Evolutionary conservation across 1,284 basidiomycete species (phyloP).

Genomic region (Moesziomyces sp.): DNA sequence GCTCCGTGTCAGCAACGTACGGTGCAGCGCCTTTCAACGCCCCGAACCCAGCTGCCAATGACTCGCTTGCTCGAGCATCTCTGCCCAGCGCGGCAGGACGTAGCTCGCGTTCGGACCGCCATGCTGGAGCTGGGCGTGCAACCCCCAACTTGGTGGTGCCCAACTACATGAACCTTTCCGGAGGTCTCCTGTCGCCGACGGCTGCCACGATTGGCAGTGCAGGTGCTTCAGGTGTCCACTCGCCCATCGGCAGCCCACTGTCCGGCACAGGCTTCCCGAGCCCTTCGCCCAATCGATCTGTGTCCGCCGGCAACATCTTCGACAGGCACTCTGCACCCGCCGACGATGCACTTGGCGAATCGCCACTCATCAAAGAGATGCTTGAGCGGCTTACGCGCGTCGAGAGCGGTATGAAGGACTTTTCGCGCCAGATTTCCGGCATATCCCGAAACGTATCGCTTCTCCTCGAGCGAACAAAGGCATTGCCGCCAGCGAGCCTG

Average conservation of each 20-base stretch:
- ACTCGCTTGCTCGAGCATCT: constrained; percentile 7
- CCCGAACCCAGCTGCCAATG: neutral
- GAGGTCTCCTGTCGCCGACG: constrained; percentile 48
- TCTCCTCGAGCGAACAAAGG: constrained; percentile 74
- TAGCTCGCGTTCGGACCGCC: constrained; percentile 2
- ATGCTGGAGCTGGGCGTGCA: constrained; percentile 12
- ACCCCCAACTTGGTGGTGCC: constrained; percentile 38
- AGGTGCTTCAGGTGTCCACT: constrained; percentile 16
- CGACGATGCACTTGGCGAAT: constrained; percentile 27
- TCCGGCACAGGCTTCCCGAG: constrained; percentile 20
- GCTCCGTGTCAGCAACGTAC: constrained; percentile 19
- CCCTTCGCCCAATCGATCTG: constrained; percentile 21
- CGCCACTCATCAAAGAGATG: constrained; percentile 76
- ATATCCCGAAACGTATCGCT: constrained; percentile 80
- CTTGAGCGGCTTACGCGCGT: constrained; percentile 79
- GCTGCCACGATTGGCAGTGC: constrained; percentile 45
- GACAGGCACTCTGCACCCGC: constrained; percentile 12
- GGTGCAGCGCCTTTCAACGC: constrained; percentile 13
- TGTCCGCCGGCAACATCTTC: constrained; percentile 28
- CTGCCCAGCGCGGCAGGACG: constrained; percentile 12
- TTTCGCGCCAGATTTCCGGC: constrained; percentile 79
- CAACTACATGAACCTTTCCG: constrained; percentile 35
- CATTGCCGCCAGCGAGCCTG: constrained; percentile 31
- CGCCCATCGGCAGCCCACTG: constrained; percentile 36
- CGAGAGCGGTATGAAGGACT: constrained; percentile 77